phyloP scores from a whole-genome alignment of 164 flowering plant species.

The Warburgia ugandensis region DNA sequence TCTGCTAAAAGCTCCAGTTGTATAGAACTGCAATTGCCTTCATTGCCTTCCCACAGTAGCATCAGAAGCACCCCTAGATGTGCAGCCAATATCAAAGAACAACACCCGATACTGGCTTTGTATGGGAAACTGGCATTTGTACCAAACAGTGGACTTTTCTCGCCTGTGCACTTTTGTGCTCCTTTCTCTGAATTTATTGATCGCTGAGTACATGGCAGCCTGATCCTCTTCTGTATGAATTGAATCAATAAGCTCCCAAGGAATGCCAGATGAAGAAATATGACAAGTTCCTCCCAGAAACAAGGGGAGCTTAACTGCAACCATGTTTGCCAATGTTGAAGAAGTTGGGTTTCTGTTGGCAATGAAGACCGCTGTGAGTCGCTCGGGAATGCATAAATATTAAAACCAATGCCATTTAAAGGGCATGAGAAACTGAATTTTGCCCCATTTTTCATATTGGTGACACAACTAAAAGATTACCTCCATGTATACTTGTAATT shows the following conservation, averaged over 20 bases:
- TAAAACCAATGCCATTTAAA: too few relatives aligned
- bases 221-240: constrained; percentile 13
- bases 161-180: constrained; percentile 14
- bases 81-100: constrained; percentile 27
- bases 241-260: constrained; percentile 34
- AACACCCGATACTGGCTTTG: constrained; percentile 39
- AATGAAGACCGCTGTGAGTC: not conserved
- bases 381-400: too few relatives aligned
- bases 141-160: not conserved
- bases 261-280: constrained; percentile 43
- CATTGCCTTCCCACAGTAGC: constrained; percentile 23
- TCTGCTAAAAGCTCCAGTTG: constrained; percentile 26
- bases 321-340: constrained; percentile 18
- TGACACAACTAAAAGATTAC: too few relatives aligned
- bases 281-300: constrained; percentile 44
- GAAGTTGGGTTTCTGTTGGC: constrained; percentile 23
- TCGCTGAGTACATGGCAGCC: constrained; percentile 18
- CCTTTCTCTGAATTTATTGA: constrained; percentile 18
- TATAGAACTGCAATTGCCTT: constrained; percentile 26
- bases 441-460: too few relatives aligned
- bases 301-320: constrained; percentile 36
- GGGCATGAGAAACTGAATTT: too few relatives aligned
- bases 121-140: constrained; percentile 25
- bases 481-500: too few relatives aligned
- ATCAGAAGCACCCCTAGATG: constrained; percentile 35